A percentile compares a stretch with the other conserved stretches of the same genome.
phyloP scores from a whole-genome alignment of 495 filamentous ascomycete species.

The Xylaria palmicola region DNA sequence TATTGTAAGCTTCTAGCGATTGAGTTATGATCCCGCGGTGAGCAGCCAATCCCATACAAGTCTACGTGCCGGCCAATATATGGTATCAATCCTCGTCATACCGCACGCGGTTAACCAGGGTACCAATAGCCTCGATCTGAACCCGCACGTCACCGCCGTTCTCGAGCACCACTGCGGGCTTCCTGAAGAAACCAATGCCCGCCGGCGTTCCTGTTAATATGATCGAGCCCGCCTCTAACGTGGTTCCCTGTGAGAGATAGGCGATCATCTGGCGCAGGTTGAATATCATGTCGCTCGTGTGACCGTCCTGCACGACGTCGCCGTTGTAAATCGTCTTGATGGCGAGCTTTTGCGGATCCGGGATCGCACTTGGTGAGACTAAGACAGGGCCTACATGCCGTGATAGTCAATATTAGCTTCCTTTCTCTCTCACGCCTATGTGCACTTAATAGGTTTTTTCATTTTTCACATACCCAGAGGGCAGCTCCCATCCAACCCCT shows the following conservation, averaged over 20 bases:
- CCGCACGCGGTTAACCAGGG: constrained; percentile 22
- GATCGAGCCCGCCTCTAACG: constrained; percentile 36
- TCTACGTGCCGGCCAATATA: too few relatives aligned
- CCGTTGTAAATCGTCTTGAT: constrained; percentile 49
- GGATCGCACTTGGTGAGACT: constrained; percentile 49
- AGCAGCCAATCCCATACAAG: too few relatives aligned
- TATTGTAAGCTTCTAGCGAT: too few relatives aligned
- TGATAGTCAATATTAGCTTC: not conserved
- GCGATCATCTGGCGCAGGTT: constrained; percentile 30
- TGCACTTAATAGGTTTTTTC: not conserved
- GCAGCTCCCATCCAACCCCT: constrained; percentile 49
- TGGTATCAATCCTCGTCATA: constrained; percentile 20
- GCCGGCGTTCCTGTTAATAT: constrained; percentile 47
- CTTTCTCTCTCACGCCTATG: not conserved
- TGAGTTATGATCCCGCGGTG: too few relatives aligned
- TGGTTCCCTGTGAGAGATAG: constrained; percentile 40
- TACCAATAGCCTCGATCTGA: constrained; percentile 28
- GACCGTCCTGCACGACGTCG: constrained; percentile 42
- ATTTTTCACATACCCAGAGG: constrained; percentile 48
- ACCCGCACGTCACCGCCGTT: constrained; percentile 35
- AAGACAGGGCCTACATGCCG: constrained; percentile 24
- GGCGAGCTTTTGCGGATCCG: constrained; percentile 31
- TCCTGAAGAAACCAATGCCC: constrained; percentile 33
- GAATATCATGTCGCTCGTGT: constrained; percentile 38
- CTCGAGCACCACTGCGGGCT: constrained; percentile 31